These are phyloP conservation scores for Claviceps cyperi DNA, from an alignment of 2,329 filamentous ascomycete genomes.

Conservation along the genomic window DNA sequence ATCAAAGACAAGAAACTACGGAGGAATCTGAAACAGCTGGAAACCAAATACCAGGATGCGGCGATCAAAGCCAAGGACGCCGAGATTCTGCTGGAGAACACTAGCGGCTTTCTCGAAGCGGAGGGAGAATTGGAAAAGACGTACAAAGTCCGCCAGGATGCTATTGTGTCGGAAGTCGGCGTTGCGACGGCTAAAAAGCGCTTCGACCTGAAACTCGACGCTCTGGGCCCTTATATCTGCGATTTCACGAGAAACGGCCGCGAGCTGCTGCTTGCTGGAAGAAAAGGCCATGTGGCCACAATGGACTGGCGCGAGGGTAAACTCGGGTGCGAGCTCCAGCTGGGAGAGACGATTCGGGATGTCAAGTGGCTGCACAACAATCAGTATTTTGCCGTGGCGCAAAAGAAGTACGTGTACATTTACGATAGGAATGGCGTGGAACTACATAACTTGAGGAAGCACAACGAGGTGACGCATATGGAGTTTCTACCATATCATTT, in stretches of 20 bases:
- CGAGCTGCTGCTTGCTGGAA: slow-evolving; percentile 69
- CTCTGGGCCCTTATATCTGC: slow-evolving; percentile 72
- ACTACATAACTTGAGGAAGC: slow-evolving; percentile 79
- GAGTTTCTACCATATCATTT: slow-evolving; percentile 97
- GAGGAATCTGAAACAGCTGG: slow-evolving; percentile 61
- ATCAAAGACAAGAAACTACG: slow-evolving; percentile 86
- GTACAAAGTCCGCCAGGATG: slow-evolving; percentile 81
- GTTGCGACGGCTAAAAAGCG: slow-evolving; percentile 82
- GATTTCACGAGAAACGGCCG: slow-evolving; percentile 86
- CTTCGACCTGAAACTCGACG: slow-evolving; percentile 74
- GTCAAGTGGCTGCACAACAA: slow-evolving; percentile 89
- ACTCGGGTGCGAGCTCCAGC: slow-evolving; percentile 77
- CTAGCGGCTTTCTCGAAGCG: slow-evolving; percentile 71
- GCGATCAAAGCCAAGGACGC: slow-evolving; percentile 80
- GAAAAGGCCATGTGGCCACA: slow-evolving; percentile 88
- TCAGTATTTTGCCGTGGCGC: slow-evolving; percentile 84
- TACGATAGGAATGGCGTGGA: slow-evolving; percentile 88
- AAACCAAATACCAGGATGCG: slow-evolving; percentile 71
- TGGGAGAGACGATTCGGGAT: slow-evolving; percentile 82
- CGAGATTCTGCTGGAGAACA: slow-evolving; percentile 84
- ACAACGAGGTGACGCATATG: slow-evolving; percentile 82
- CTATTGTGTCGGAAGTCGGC: slow-evolving; percentile 60
- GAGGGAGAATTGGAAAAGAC: slow-evolving; percentile 82
- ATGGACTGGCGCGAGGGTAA: slow-evolving; percentile 95
- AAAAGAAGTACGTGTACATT: slow-evolving; percentile 95